Base-by-base conservation (phyloP, 495 filamentous ascomycete genomes). In the Lasiosphaeriaceae sp. region DNA sequence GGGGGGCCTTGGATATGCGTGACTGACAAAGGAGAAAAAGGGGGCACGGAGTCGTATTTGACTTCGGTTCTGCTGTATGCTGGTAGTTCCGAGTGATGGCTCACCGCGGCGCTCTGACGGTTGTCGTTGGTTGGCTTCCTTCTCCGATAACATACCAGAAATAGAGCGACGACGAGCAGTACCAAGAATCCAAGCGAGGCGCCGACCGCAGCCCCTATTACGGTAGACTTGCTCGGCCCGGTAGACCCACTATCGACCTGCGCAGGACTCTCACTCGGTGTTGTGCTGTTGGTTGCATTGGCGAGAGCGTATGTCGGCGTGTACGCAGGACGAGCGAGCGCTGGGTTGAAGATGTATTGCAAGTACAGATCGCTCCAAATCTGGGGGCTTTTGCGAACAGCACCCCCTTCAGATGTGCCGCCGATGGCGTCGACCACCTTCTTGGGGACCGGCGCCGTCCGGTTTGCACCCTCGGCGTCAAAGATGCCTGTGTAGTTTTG, bases 271-370 rank as follows among this genome's bases (percentile, higher is more conserved):
- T 17, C 16, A 29, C 1, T 41, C 37, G 16, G 46, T 21, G 41
- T 2, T 9, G 26, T 29, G 24, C 19, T 21, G 20, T 41, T 43
- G 2, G 54, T 56, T 3, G 11, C 47, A 41, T 60, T 56, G 31
- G 47, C 58, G 39, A 56, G 52, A 14, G 16, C 29, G 41, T 60
- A 56, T 14, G 21, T 50, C 24, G 58, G 58, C 24, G 52, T 47
- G 47, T 60, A 52, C 2, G 52, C 22, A 21, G 58, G 58, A 0
- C 58, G 58, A 6, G 23, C 11, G n/a, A 60, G 37, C 12, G 47
- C 12, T 14, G 58, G 58, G 47, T 60, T 29, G 31, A 60, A 56
- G 47, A 60, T 37, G 53, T 55, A 60, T 19, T 56, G 58, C 35
- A 60, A 39, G 41, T 60, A 60, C 14, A 41, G 17, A 39, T 60